phyloP scores from a whole-genome alignment of 2,329 filamentous ascomycete species.

The Dothideomycetes sp. region DNA sequence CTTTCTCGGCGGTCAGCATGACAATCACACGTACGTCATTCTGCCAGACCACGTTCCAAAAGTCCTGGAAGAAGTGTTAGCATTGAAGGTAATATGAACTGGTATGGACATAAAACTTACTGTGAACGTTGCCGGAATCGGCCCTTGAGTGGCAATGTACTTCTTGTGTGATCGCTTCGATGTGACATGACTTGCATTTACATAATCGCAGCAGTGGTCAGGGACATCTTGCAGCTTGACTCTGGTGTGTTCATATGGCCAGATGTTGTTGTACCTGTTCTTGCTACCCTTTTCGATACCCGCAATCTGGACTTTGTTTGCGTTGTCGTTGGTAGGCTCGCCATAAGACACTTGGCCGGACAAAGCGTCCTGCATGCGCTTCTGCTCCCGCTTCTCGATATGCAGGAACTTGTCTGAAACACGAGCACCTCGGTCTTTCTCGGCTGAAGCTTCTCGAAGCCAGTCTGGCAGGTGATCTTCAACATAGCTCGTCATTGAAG shows the following conservation, averaged over 20 bases:
- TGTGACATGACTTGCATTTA: conserved; percentile 85
- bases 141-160: conserved; percentile 93
- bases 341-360: conserved; percentile 49
- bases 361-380: conserved; percentile 80
- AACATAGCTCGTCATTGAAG: conserved; percentile 35
- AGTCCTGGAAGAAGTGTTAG: conserved; percentile 51
- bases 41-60: conserved; percentile 97
- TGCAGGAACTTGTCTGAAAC: conserved; percentile 75
- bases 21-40: conserved; percentile 91
- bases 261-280: conserved; percentile 96
- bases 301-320: conserved; percentile 55
- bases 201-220: conserved; percentile 71
- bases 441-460: conserved; percentile 59
- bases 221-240: conserved; percentile 64
- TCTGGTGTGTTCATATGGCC: conserved; percentile 87
- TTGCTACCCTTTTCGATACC: conserved; percentile 91
- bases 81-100: not conserved
- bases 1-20: conserved; percentile 89
- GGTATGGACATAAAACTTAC: conserved; percentile 38
- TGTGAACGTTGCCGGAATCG: conserved; percentile 82
- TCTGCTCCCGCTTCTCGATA: conserved; percentile 77
- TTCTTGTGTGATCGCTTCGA: conserved; percentile 73
- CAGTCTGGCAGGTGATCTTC: conserved; percentile 57
- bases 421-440: conserved; percentile 61
- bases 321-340: conserved; percentile 25